Conservation (phyloP, 306 rosid species). For the Prunus campanulata region DNA sequence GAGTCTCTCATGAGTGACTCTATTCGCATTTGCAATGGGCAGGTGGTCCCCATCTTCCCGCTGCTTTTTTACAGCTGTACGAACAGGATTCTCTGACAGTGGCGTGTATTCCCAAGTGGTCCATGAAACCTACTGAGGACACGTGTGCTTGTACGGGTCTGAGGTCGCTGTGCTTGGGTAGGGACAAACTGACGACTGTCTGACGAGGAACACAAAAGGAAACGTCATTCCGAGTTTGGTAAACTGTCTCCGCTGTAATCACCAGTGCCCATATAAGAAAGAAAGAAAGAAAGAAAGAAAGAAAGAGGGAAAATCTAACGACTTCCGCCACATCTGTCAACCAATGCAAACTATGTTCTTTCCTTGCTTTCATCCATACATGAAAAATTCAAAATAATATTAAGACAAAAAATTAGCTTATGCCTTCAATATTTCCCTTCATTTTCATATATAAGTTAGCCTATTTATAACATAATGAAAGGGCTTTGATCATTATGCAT, state of each 20-base stretch:
- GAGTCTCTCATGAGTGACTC: not conserved
- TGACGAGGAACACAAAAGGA: not conserved
- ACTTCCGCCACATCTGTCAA: not conserved
- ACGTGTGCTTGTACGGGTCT: not conserved
- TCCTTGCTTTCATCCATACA: no score
- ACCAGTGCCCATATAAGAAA: not conserved
- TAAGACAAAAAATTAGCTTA: no score
- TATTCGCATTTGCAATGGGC: not conserved
- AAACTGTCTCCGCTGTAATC: not conserved
- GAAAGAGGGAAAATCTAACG: not conserved
- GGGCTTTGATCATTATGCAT: no score
- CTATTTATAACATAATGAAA: no score
- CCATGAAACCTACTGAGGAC: conserved; percentile 13
- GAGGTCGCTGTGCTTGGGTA: not conserved
- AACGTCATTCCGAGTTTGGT: not conserved
- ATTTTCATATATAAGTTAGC: no score
- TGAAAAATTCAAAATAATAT: no score
- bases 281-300: not conserved
- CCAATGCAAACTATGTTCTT: not conserved
- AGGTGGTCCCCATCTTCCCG: not conserved
- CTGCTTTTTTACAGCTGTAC: conserved; percentile 8
- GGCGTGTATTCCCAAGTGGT: conserved; percentile 19
- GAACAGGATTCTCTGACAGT: not conserved
- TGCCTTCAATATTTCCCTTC: no score
- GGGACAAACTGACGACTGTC: not conserved